These are phyloP conservation scores for Cladosporium sp. DNA, from an alignment of 2,329 filamentous ascomycete genomes.

Conservation along the genomic window DNA sequence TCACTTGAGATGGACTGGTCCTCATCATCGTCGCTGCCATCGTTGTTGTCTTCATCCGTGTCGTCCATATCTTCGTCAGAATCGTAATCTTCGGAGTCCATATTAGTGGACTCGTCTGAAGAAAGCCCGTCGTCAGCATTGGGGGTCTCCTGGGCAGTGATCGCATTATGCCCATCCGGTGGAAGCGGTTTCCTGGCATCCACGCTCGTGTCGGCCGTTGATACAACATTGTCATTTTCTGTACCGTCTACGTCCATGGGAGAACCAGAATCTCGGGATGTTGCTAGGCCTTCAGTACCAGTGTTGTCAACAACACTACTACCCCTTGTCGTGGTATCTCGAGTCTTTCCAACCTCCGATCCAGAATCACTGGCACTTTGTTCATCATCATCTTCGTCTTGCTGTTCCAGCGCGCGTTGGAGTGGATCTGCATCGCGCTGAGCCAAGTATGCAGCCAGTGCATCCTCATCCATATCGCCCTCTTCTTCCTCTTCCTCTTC, in stretches of 20 bases:
- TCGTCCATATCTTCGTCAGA: slow-evolving; percentile 42
- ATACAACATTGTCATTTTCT: not conserved
- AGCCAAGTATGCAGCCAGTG: slow-evolving; percentile 32
- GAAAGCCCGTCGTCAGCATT: slow-evolving; percentile 7
- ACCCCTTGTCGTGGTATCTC: slow-evolving; percentile 23
- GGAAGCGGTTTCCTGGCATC: not conserved
- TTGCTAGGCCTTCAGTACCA: not conserved
- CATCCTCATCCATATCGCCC: slow-evolving; percentile 57
- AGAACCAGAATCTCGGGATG: not conserved
- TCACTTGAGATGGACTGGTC: slow-evolving; percentile 25
- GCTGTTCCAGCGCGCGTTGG: slow-evolving; percentile 10
- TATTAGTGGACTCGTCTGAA: slow-evolving; percentile 40
- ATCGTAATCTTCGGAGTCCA: slow-evolving; percentile 38
- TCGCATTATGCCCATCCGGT: not conserved
- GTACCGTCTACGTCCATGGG: not conserved
- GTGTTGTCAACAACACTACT: not conserved
- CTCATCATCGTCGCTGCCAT: slow-evolving; percentile 32
- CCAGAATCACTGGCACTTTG: slow-evolving; percentile 33
- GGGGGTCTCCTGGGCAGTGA: not conserved
- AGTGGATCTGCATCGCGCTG: slow-evolving; percentile 32
- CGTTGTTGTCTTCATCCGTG: slow-evolving; percentile 35
- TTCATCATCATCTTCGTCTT: slow-evolving; percentile 20
- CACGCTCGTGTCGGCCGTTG: not conserved
- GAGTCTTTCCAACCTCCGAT: not conserved
- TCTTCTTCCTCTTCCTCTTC: slow-evolving; percentile 49